Percentiles rank a stretch among this genome's conserved stretches.
Evolutionary conservation across 2,329 filamentous ascomycete genomes (phyloP).

Genomic region (Sclerotinia spermophila): DNA sequence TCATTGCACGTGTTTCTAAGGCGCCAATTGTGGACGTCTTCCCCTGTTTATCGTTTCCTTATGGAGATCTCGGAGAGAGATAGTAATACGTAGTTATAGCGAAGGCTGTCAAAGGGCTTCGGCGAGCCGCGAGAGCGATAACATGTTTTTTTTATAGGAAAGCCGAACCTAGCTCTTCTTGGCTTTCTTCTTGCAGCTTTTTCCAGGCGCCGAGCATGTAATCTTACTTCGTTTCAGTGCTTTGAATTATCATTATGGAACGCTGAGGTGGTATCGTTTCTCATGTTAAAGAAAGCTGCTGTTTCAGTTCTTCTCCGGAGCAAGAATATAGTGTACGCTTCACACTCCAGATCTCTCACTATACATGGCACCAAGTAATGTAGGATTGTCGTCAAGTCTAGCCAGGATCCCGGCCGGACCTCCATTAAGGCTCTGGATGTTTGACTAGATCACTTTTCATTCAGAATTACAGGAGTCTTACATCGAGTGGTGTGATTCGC

Average conservation of each 20-base stretch:
- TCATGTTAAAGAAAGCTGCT: neutral
- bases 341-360: neutral
- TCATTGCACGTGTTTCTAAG: neutral
- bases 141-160: neutral
- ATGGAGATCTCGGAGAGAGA: constrained; percentile 8
- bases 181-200: neutral
- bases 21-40: neutral
- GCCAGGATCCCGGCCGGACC: neutral
- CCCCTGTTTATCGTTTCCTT: neutral
- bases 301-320: neutral
- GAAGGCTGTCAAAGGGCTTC: neutral
- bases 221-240: neutral
- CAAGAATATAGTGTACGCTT: neutral
- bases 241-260: neutral
- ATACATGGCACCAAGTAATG: neutral
- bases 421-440: neutral
- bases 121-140: neutral
- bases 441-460: neutral
- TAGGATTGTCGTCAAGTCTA: neutral
- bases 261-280: neutral
- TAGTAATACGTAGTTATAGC: neutral
- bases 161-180: neutral
- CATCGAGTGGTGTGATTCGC: neutral
- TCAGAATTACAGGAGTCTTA: neutral
- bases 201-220: neutral